Evolutionary conservation across 805 yeast genomes (phyloP).

Genomic region (Tetrapisispora arboricola): DNA sequence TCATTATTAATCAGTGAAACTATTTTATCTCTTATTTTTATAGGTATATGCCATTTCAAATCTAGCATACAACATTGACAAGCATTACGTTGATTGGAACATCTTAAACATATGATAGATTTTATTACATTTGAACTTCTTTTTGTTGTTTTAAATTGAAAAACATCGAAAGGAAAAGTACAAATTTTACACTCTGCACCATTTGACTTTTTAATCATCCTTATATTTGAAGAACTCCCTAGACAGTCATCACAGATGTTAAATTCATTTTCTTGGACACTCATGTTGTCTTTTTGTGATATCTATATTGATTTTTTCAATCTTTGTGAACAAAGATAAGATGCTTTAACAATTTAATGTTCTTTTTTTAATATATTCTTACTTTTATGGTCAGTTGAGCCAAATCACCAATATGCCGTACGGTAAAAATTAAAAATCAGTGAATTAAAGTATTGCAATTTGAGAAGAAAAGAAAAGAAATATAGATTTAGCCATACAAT

Average conservation of each 20-base stretch:
- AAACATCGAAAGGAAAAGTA: slow-evolving; percentile 74
- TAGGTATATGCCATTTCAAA: slow-evolving; percentile 68
- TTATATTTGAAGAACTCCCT: slow-evolving; percentile 35
- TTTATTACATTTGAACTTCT: slow-evolving; percentile 35
- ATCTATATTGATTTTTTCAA: no score
- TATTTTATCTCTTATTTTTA: slow-evolving; percentile 71
- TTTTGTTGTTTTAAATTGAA: slow-evolving; percentile 39
- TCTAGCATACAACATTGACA: slow-evolving; percentile 87
- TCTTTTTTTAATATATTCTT: no score
- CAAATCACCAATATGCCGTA: no score
- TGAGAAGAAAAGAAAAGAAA: no score
- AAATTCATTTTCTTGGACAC: background rate
- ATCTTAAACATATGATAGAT: slow-evolving; percentile 67
- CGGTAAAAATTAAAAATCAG: no score
- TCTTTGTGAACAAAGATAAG: no score
- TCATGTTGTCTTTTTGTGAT: background rate
- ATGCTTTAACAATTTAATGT: no score
- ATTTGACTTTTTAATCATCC: slow-evolving; percentile 55
- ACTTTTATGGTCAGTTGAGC: no score
- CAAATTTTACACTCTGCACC: slow-evolving; percentile 85
- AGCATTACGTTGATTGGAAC: slow-evolving; percentile 70
- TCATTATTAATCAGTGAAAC: slow-evolving; percentile 56
- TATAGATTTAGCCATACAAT: no score
- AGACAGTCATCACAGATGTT: slow-evolving; percentile 59
- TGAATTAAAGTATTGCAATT: no score